Base-by-base conservation (phyloP, 352 stramenopile species). In the Pythium aquatile region DNA sequence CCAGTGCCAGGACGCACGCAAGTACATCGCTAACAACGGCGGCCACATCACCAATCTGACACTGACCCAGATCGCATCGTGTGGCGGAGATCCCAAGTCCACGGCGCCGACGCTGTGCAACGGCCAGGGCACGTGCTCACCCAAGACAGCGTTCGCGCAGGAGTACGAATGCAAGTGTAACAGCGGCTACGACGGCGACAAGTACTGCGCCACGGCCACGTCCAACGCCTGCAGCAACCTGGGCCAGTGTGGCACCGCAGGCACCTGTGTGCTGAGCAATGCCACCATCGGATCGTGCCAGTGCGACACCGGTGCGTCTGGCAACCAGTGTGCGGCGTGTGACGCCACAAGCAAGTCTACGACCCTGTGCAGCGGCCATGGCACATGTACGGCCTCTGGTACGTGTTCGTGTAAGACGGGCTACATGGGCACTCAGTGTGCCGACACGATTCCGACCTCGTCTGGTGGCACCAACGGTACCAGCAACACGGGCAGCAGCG, bases 151-250 rank as follows among this genome's bases (percentile, higher is more conserved):
- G 37, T 91, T 90, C 40, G 70, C 77, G 14, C 70, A 86, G 55
- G 72, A 88, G 57, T 94, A 91, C 63, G 74, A 76, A 54, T 94
- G 85, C 70, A 80, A 87, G 58, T 94, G 85, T 70, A 89, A 94
- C 67, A 70, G 71, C 46, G 85, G 85, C 35, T 94, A 85, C 67
- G 76, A 83, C 52, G 62, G 66, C 44, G 77, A 74, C 42, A 71
- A 85, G 59, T 79, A 77, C 61, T 94, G 85, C 75, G 61, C 70
- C 42, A 58, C 56, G 0, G 66, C 76, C 13, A 73, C 68, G 28
- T 91, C 79, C 52, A 92, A 91, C 64, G 67, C 83, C 9, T 94
- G 85, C 69, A 89, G 82, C 67, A 91, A 73, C 58, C 77, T 91
- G 46, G 66, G 79, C 1, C 83, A 90, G 63, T 94, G 85, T 51